These are phyloP conservation scores for Sistotremastrum suecicum DNA, from an alignment of 768 basidiomycete species.

Conservation along the genomic window DNA sequence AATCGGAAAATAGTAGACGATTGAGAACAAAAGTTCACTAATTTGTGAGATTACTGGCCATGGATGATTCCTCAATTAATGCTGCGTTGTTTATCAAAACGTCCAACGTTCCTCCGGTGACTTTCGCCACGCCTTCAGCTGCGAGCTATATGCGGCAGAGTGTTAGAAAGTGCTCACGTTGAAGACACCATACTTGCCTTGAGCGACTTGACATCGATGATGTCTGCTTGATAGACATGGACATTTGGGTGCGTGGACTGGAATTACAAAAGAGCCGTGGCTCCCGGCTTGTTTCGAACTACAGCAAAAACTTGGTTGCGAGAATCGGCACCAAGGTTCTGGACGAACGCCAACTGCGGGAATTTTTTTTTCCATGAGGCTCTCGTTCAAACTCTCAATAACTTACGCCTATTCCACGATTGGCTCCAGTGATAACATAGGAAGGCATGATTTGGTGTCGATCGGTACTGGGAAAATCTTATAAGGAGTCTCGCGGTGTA, in stretches of 20 bases:
- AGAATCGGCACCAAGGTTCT: conserved; percentile 11
- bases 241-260: conserved; percentile 14
- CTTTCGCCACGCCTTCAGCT: conserved; percentile 3
- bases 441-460: conserved; percentile 8
- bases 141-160: conserved; percentile 3
- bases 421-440: conserved; percentile 13
- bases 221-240: conserved; percentile 22
- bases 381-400: neutral
- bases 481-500: neutral
- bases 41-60: neutral
- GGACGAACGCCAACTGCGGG: conserved; percentile 12
- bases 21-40: neutral
- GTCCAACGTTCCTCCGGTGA: conserved; percentile 19
- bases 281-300: conserved; percentile 12
- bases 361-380: neutral
- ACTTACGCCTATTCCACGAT: conserved; percentile 16
- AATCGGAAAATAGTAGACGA: neutral
- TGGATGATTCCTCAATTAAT: conserved; percentile 5
- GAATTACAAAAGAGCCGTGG: conserved; percentile 8
- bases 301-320: conserved; percentile 14
- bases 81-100: conserved; percentile 25
- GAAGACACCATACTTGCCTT: conserved; percentile 12
- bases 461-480: neutral
- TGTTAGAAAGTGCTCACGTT: neutral
- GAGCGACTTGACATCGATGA: conserved; percentile 17